A percentile compares a stretch with the other conserved stretches of the same genome.
These are phyloP conservation scores for Leishmania mexicana DNA, from an alignment of 208 protist species.

Conservation along the genomic window DNA sequence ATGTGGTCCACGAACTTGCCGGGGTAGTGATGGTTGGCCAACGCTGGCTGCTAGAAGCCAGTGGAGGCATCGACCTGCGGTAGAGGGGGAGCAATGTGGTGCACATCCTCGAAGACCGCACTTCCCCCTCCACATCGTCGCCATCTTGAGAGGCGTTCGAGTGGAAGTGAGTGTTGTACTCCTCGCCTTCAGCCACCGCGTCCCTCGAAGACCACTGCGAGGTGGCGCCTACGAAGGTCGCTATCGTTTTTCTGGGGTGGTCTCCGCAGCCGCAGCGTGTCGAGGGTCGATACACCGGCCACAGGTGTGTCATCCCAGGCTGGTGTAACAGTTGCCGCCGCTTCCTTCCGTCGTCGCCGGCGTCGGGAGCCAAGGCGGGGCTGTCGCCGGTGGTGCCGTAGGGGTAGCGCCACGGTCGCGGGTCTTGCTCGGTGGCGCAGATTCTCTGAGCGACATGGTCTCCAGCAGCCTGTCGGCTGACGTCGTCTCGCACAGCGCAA, in stretches of 20 bases:
- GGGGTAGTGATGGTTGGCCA: background rate
- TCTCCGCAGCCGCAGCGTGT: constrained; percentile 11
- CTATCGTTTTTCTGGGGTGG: background rate
- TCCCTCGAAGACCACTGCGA: background rate
- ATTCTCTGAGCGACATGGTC: background rate
- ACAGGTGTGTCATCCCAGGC: background rate
- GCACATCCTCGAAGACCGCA: background rate
- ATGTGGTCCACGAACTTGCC: constrained; percentile 3
- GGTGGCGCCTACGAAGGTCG: constrained; percentile 24
- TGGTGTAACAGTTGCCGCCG: background rate
- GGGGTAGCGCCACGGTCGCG: background rate
- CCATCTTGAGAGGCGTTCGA: background rate
- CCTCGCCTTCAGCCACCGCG: background rate
- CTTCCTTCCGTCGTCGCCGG: background rate
- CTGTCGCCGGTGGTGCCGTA: background rate
- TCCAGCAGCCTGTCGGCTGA: background rate
- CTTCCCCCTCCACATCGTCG: background rate
- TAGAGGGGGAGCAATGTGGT: background rate
- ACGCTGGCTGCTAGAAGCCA: background rate
- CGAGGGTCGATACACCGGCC: constrained; percentile 5
- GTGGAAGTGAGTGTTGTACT: background rate
- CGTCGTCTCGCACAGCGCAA: constrained; percentile 31
- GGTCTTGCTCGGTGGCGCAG: background rate
- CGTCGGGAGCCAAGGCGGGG: background rate
- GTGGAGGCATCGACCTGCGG: no score